Evolutionary conservation across 768 basidiomycete species (phyloP).

Genomic region (Lentinula detonsa): DNA sequence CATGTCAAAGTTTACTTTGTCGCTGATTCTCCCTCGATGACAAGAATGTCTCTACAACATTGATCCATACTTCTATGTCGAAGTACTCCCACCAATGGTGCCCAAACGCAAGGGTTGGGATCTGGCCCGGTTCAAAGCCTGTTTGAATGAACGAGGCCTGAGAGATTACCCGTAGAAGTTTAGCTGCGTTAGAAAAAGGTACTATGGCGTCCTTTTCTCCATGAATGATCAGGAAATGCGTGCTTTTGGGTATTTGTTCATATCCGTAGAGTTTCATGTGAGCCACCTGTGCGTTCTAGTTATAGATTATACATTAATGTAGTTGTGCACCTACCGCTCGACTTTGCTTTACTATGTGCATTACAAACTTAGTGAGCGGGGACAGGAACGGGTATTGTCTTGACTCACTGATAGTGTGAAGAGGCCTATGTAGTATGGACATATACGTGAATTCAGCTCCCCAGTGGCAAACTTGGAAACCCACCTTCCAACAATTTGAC

Average conservation of each 20-base stretch:
- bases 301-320: not conserved
- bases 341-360: conserved; percentile 22
- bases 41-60: conserved; percentile 31
- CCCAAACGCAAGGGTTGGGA: conserved; percentile 32
- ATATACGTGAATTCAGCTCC: not conserved
- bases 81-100: conserved; percentile 45
- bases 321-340: conserved; percentile 20
- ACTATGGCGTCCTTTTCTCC: conserved; percentile 32
- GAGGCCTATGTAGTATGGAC: not conserved
- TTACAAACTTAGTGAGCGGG: not conserved
- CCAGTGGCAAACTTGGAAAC: not conserved
- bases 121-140: conserved; percentile 25
- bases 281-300: not conserved
- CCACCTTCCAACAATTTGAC: conserved; percentile 15
- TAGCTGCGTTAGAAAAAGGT: conserved; percentile 28
- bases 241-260: conserved; percentile 22
- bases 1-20: not conserved
- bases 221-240: conserved; percentile 33
- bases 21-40: not conserved
- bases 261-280: conserved; percentile 25
- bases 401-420: conserved; percentile 3
- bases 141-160: conserved; percentile 28
- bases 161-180: conserved; percentile 29
- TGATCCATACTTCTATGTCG: conserved; percentile 31
- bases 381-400: not conserved